phyloP scores from a whole-genome alignment of 1,139 yeast species.

The Kazachstania sp. region DNA sequence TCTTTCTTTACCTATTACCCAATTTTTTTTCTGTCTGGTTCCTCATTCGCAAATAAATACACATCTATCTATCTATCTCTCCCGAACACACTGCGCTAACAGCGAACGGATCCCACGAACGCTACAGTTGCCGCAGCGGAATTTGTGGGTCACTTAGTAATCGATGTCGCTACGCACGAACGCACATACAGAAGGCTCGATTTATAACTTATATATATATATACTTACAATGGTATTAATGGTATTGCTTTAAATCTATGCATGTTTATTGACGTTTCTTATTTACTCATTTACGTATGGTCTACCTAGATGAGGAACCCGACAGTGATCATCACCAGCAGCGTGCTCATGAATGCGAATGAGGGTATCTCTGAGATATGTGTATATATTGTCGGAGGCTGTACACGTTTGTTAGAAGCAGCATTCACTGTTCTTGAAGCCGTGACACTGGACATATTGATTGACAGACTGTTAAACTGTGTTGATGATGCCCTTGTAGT shows the following conservation, averaged over 20 bases:
- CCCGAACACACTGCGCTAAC: no score
- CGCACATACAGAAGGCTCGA: no score
- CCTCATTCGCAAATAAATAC: no score
- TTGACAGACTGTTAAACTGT: slow-evolving; percentile 8
- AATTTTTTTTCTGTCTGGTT: not conserved
- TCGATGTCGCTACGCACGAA: no score
- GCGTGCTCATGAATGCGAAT: not conserved
- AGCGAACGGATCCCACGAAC: no score
- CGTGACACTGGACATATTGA: not conserved
- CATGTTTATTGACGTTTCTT: not conserved
- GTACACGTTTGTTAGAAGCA: not conserved
- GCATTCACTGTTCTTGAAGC: not conserved
- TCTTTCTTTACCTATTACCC: not conserved
- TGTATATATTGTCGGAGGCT: not conserved
- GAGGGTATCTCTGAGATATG: not conserved
- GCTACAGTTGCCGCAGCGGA: no score
- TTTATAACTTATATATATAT: no score
- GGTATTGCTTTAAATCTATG: no score
- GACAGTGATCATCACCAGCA: not conserved
- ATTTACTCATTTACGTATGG: not conserved
- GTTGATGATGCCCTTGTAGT: slow-evolving; percentile 7
- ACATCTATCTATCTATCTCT: no score
- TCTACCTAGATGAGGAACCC: not conserved
- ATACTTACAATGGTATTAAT: not conserved
- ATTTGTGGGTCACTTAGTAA: no score